Base-by-base conservation (phyloP, 1,284 basidiomycete genomes). In the Coniferiporia sulphurascens region DNA sequence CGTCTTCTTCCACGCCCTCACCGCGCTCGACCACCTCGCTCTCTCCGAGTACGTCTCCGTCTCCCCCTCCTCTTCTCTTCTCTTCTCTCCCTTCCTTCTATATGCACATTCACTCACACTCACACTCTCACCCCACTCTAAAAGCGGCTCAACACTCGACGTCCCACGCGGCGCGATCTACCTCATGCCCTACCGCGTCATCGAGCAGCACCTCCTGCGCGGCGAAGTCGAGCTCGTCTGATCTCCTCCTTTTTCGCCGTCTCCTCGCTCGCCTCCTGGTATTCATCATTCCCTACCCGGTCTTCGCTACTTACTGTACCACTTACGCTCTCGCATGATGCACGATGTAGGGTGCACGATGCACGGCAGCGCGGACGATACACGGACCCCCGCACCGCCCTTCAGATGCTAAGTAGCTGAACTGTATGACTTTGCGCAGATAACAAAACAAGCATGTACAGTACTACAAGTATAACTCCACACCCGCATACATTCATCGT, bases 1-100 rank as follows among this genome's bases (percentile, higher is more conserved):
- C 0, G 90, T 96, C 1, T 89, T 95, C 67, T 85, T 89, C 1
- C 89, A 87, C 69, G 91, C 91, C 10, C 77, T 85, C 17, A 75
- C 80, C 56, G 78, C 81, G 55, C 91, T 91, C 71, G 84, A 86
- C 1, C 83, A 84, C 6, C 80, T 93, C 50, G 74, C 76, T 35
- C 73, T 94, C 17, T 87, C 87, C 41, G 86, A 91, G 93, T 95
- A 67, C 55, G 83, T 76, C 8, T 19, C 13, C 46, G 38, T 21
- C 45, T 13, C 21, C 15, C 32, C 36, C 55, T 15, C 36, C 53
- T 46, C 51, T 62, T 48, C 56, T 45, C 52, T 35, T 44, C 27
- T 32, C 13, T 58, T 58, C 21, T n/a, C 52, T 58, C 17, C 1
- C 38, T 2, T 8, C 7, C 15, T 3, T 41, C 15, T 3, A 55